A percentile compares a stretch with the other conserved stretches of the same genome.
phyloP scores from a whole-genome alignment of 352 stramenopile genomes.

The Pythium coloratum region DNA sequence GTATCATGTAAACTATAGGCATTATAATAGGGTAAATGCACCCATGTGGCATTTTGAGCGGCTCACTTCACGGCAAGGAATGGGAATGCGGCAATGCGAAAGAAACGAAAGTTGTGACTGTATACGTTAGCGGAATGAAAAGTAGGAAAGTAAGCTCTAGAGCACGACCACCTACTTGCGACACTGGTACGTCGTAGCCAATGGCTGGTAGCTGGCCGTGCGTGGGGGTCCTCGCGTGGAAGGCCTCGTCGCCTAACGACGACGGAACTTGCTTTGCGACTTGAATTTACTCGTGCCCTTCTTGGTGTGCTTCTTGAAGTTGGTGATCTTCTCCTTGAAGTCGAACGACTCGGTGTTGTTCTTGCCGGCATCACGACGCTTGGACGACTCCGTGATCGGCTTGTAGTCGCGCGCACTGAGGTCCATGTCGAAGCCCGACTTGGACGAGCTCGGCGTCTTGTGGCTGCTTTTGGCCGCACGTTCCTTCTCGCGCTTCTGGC shows the following conservation, averaged over 20 bases:
- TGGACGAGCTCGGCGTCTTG: conserved; percentile 21
- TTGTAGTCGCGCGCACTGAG: conserved; percentile 48
- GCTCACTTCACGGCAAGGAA: not conserved
- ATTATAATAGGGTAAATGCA: conserved; percentile 2
- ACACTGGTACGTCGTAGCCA: not conserved
- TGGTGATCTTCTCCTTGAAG: conserved; percentile 92
- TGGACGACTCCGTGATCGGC: conserved; percentile 38
- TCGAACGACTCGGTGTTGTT: conserved; percentile 65
- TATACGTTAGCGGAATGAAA: conserved; percentile 3
- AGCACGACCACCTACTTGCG: not conserved
- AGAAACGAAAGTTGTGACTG: conserved; percentile 2
- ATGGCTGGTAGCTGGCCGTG: not conserved
- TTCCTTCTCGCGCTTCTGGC: conserved; percentile 73
- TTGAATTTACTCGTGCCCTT: conserved; percentile 88
- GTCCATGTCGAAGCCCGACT: conserved; percentile 72
- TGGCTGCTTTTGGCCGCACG: conserved; percentile 59
- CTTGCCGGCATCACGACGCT: conserved; percentile 22
- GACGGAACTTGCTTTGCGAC: conserved; percentile 86
- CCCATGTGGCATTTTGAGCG: conserved; percentile 5
- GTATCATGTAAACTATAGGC: not conserved
- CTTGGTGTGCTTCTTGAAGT: conserved; percentile 90
- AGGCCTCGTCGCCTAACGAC: conserved; percentile 42
- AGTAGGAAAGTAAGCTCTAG: not conserved
- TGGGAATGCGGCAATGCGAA: not conserved
- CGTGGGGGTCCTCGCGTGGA: not conserved